Evolutionary conservation across 129 eudicot species (phyloP).

Genomic region (Pittosporum tobira): DNA sequence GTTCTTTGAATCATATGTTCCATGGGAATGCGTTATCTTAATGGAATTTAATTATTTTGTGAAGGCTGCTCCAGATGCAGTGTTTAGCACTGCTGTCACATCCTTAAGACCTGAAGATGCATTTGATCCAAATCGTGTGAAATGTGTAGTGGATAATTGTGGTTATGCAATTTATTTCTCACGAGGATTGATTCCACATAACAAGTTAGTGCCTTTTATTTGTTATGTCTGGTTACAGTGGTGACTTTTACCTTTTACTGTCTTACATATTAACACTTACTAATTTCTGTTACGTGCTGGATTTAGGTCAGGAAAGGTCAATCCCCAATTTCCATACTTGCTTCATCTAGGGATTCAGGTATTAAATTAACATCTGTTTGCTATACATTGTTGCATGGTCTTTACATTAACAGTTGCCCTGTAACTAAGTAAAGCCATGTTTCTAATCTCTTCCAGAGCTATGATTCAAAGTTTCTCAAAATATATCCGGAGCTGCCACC

Average conservation of each 20-base stretch:
- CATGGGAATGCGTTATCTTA: not conserved
- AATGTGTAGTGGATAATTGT: constrained; percentile 78
- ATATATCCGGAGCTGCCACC: constrained; percentile 71
- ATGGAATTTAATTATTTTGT: not conserved
- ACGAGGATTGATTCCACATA: constrained; percentile 77
- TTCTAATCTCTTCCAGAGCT: constrained; percentile 41
- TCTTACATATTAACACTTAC: not conserved
- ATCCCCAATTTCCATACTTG: constrained; percentile 73
- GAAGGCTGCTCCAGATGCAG: constrained; percentile 93
- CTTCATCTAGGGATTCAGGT: constrained; percentile 99
- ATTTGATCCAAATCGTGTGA: constrained; percentile 88
- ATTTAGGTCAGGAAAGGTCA: constrained; percentile 73
- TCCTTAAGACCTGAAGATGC: constrained; percentile 92
- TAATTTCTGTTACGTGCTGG: not conserved
- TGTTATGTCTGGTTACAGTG: not conserved
- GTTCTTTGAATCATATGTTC: too few relatives aligned
- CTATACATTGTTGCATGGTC: not conserved
- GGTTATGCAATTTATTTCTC: constrained; percentile 94
- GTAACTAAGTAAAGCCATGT: not conserved
- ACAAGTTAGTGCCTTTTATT: constrained; percentile 50
- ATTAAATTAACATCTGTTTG: not conserved
- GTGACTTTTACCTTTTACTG: not conserved
- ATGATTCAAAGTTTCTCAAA: constrained; percentile 60
- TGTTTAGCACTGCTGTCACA: constrained; percentile 92
- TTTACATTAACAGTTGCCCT: not conserved